These are phyloP conservation scores for Verticillium klebahnii DNA, from an alignment of 2,329 filamentous ascomycete species.

Conservation along the genomic window DNA sequence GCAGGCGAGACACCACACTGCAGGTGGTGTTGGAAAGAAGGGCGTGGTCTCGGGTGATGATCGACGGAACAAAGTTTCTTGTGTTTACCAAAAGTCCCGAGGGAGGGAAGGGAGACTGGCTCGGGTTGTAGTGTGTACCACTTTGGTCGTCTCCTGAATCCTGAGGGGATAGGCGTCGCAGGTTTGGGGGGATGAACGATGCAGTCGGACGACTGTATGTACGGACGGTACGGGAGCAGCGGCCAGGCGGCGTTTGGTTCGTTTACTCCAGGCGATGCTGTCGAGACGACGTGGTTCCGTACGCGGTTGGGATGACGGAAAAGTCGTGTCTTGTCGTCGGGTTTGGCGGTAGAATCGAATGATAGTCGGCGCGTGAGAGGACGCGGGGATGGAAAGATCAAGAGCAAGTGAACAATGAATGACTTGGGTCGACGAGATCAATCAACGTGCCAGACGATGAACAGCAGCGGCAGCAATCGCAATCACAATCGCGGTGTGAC, in stretches of 20 bases:
- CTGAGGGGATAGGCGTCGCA: conserved; percentile 35
- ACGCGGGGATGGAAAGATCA: background rate
- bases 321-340: conserved; percentile 5
- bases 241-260: background rate
- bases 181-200: conserved; percentile 16
- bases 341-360: conserved; percentile 10
- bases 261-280: conserved; percentile 2
- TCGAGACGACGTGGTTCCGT: background rate
- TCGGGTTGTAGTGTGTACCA: background rate
- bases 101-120: background rate
- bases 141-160: conserved; percentile 15
- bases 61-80: conserved; percentile 20
- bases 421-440: conserved; percentile 9
- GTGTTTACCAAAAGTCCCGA: conserved; percentile 7
- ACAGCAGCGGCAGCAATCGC: conserved; percentile 7
- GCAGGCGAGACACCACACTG: background rate
- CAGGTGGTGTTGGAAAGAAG: background rate
- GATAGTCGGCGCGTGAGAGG: background rate
- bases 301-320: background rate
- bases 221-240: background rate
- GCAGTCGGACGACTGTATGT: background rate
- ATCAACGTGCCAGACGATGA: conserved; percentile 17
- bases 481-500: background rate
- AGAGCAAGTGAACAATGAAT: conserved; percentile 7
- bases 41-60: conserved; percentile 15